Evolutionary conservation across 805 yeast species (phyloP).

Genomic region (Wickerhamiella vanderwaltii): DNA sequence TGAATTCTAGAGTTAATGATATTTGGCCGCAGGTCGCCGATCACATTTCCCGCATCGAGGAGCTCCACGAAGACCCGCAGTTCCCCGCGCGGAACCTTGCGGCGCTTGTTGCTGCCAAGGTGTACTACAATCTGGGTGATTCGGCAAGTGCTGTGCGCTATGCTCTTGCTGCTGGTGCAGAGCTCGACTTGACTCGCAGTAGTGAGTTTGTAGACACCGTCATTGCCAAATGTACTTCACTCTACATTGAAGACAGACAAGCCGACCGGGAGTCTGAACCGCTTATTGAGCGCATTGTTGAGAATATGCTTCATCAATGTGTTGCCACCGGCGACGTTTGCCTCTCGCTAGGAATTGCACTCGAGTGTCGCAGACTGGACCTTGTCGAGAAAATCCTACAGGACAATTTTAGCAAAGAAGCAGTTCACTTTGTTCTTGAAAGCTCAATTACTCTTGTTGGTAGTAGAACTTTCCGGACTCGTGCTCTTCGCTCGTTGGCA

Average conservation of each 20-base stretch:
- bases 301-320: slow-evolving; percentile 76
- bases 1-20: slow-evolving; percentile 74
- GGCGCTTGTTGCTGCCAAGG: slow-evolving; percentile 85
- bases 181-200: slow-evolving; percentile 59
- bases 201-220: slow-evolving; percentile 89
- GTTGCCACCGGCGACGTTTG: slow-evolving; percentile 55
- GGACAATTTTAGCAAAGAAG: slow-evolving; percentile 23
- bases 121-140: slow-evolving; percentile 83
- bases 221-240: slow-evolving; percentile 82
- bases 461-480: slow-evolving; percentile 52
- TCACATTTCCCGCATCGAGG: slow-evolving; percentile 76
- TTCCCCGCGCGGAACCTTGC: slow-evolving; percentile 74
- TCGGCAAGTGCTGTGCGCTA: slow-evolving; percentile 81
- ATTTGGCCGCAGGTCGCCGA: slow-evolving; percentile 97
- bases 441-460: slow-evolving; percentile 52
- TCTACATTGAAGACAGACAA: slow-evolving; percentile 58
- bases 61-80: slow-evolving; percentile 69
- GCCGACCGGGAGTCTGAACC: slow-evolving; percentile 38
- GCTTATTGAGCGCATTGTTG: slow-evolving; percentile 59
- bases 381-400: slow-evolving; percentile 50
- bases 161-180: slow-evolving; percentile 72
- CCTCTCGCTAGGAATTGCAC: slow-evolving; percentile 78
- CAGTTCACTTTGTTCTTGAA: slow-evolving; percentile 53
- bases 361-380: slow-evolving; percentile 81
- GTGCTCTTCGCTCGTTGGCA: slow-evolving; percentile 52